Base-by-base conservation (phyloP, 208 protist species). In the Naegleria fowleri region DNA sequence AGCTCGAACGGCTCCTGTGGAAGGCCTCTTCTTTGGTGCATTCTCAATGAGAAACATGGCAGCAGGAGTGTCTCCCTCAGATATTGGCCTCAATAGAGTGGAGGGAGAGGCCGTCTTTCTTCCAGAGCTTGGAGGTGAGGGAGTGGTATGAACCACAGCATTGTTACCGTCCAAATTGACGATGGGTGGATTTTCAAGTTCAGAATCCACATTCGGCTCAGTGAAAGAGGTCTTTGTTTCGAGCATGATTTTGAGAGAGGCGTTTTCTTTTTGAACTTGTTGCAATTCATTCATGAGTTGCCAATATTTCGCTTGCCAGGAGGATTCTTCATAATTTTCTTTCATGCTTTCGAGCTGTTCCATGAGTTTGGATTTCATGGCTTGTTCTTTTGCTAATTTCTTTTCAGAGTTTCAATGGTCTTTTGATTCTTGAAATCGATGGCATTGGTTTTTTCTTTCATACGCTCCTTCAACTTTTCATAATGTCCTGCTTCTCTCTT, bases 301-400 rank as follows among this genome's bases (percentile, higher is more conserved):
- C 4, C 19, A 29, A 13, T 67, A 67, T 67, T 67, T 67, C 19
- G 19, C 55, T 67, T 67, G 55, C 55, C 55, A 67, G 1, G 11
- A 15, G 1, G 22, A 15, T 4, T 67, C 19, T 4, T 29, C 55
- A 29, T 29, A 29, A 29, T 67, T 29, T 3, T 67, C 55, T 67
- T 67, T 67, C 22, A 67, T 29, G 55, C 19, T 67, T 67, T 67
- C 55, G 3, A 93, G 25, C 29, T 93, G 93, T 39, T 52, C 7
- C 40, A 93, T 91, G n/a, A 90, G 86, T 22, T 93, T 92, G 7
- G 11, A 52, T 89, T 93, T 93, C 19, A 93, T 9, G 5, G 55
- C 16, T 76, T 83, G 48, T 43, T 93, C 92, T 55, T 92, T 92
- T 33, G 38, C 15, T 9, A 93, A 25, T 36, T 93, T 85, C 51